These are phyloP conservation scores for Spirogloea muscicola DNA, from an alignment of 139 green algal species.

Conservation along the genomic window DNA sequence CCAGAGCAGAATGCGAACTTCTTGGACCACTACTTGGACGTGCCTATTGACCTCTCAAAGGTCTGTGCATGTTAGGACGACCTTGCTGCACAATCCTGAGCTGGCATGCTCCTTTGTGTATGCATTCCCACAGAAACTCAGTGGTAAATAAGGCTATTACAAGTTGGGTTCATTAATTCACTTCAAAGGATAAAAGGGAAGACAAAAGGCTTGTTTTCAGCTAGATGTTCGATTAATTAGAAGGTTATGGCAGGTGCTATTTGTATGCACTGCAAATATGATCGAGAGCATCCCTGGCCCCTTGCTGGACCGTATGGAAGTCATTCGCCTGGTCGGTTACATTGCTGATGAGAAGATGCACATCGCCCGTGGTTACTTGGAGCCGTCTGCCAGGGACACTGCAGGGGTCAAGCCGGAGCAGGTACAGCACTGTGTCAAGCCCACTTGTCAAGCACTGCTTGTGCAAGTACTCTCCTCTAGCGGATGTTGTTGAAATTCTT, in stretches of 20 bases:
- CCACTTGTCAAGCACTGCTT: no score
- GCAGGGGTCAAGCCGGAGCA: conserved; percentile 66
- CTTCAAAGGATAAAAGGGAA: no score
- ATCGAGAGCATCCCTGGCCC: conserved; percentile 91
- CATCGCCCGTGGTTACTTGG: conserved; percentile 88
- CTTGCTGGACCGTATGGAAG: conserved; percentile 94
- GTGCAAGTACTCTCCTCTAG: no score
- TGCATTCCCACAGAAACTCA: no score
- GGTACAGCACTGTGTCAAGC: neutral
- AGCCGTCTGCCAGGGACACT: conserved; percentile 63
- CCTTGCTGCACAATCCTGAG: neutral
- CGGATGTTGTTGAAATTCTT: no score
- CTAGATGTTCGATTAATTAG: no score
- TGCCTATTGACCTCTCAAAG: conserved; percentile 89
- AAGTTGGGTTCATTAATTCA: no score
- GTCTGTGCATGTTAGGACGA: neutral
- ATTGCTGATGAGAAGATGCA: conserved; percentile 83
- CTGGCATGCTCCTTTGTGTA: neutral
- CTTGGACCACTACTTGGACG: conserved; percentile 93
- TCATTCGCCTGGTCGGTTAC: conserved; percentile 80
- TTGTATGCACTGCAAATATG: conserved; percentile 94
- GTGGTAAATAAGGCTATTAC: no score
- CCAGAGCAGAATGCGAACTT: conserved; percentile 92
- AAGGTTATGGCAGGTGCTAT: conserved; percentile 88
- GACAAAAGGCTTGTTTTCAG: no score